Evolutionary conservation across 805 yeast species (phyloP), one percentile per base, ranked within the genome.

Genomic region (Barnettozyma salicaria): DNA sequence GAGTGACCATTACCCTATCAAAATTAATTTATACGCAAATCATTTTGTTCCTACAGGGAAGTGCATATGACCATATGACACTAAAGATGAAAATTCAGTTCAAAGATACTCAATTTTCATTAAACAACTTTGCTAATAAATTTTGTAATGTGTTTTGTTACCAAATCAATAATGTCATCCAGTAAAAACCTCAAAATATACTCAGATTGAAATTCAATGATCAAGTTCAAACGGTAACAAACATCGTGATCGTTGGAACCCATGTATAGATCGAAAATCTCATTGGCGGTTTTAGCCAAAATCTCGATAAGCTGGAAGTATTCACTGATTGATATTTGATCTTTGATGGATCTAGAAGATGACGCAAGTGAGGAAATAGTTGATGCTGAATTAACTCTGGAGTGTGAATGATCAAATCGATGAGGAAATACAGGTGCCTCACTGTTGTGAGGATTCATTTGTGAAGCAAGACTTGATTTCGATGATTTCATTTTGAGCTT

Each of bases 171-270:
- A n/a, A 42, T 22, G 10, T 44, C 48, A 6, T 26, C 23, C 7
- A 39, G 17, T 4, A 44, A 16, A 25, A 44, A 42, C 25, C 32
- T 37, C 9, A 44, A n/a, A 7, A 44, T 42, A 25, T 42, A 42
- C 3, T 42, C 36, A 3, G 33, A 20, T 10, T 30, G 27, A 22
- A 42, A 44, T 12, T 37, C 29, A 1, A 42, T 30, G 9, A 42
- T 38, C n/a, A 34, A 13, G 10, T 41, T 32, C 16, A 42, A 13
- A 12, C 30, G 24, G 12, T 28, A 27, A 11, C 34, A 14, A 9
- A 24, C 8, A 5, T 41, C 41, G 4, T 21, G 26, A 22, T 40
- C 38, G n/a, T 23, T 29, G 7, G 37, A 30, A 2, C 13, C 30
- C n/a, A 12, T 17, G 29, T 36, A 42, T 2, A 27, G 32, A 2